These are phyloP conservation scores for Vitis rupestris DNA, from an alignment of 164 flowering plant species.

Conservation along the genomic window DNA sequence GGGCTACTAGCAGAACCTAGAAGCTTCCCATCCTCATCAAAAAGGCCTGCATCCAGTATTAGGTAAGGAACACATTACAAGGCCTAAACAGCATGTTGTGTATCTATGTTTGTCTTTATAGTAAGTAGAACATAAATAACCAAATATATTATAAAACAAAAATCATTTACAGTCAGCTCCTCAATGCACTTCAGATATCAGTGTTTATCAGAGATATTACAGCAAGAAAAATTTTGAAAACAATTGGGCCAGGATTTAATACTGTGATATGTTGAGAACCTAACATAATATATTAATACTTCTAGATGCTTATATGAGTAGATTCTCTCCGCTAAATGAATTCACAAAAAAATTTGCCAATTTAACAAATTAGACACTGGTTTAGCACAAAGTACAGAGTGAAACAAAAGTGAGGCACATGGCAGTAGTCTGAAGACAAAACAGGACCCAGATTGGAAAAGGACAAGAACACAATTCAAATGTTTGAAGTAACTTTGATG, in stretches of 20 bases:
- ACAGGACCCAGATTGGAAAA: background rate
- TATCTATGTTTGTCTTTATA: background rate
- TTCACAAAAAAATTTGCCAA: background rate
- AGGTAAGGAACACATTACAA: background rate
- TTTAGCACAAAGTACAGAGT: background rate
- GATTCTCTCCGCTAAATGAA: background rate
- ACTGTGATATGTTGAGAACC: too few relatives aligned
- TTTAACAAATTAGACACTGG: background rate
- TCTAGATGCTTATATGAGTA: background rate
- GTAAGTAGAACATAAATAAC: too few relatives aligned
- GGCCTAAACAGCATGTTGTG: background rate
- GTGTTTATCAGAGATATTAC: background rate
- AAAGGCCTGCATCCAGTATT: conserved; percentile 56
- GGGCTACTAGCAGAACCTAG: conserved; percentile 88
- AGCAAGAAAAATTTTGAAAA: background rate
- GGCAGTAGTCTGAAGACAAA: background rate
- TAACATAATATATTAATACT: background rate
- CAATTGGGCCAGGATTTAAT: background rate
- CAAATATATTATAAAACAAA: background rate
- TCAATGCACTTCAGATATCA: background rate
- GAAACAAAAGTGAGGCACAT: background rate
- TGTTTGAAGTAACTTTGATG: too few relatives aligned
- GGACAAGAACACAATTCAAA: too few relatives aligned
- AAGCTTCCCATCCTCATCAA: conserved; percentile 80
- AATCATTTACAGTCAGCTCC: background rate